These are phyloP conservation scores for Centaurea solstitialis DNA, from an alignment of 129 eudicot species.

Conservation along the genomic window DNA sequence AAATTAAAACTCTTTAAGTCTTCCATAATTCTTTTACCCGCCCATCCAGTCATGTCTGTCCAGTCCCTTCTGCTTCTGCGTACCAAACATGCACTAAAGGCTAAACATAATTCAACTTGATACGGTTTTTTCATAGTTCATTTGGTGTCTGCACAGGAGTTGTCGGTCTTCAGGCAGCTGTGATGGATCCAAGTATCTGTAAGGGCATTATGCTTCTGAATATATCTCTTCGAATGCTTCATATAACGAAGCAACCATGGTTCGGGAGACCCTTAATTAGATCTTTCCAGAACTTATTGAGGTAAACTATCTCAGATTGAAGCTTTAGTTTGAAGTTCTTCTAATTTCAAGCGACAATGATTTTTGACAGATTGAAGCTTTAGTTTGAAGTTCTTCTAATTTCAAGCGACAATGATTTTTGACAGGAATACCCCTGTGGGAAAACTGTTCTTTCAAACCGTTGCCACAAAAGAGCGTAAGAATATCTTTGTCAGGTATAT, in stretches of 20 bases:
- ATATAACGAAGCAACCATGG: slow-evolving; percentile 89
- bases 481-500: slow-evolving; percentile 84
- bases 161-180: slow-evolving; percentile 98
- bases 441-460: slow-evolving; percentile 64
- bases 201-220: slow-evolving; percentile 80
- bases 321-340: background rate
- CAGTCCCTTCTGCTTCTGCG: too few species aligned
- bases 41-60: too few species aligned
- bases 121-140: background rate
- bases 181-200: slow-evolving; percentile 61
- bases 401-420: background rate
- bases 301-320: slow-evolving; percentile 39
- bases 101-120: background rate
- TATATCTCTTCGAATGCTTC: slow-evolving; percentile 96
- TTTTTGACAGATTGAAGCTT: slow-evolving; percentile 42
- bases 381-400: background rate
- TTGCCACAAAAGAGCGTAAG: slow-evolving; percentile 75
- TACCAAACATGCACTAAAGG: background rate
- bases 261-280: slow-evolving; percentile 80
- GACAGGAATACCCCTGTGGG: slow-evolving; percentile 84
- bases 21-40: too few species aligned
- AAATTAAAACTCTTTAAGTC: too few species aligned
- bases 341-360: background rate
- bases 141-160: slow-evolving; percentile 52
- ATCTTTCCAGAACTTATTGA: slow-evolving; percentile 78